Evolutionary conservation across 1,284 basidiomycete genomes (phyloP).

Genomic region (Stereum hirsutum): DNA sequence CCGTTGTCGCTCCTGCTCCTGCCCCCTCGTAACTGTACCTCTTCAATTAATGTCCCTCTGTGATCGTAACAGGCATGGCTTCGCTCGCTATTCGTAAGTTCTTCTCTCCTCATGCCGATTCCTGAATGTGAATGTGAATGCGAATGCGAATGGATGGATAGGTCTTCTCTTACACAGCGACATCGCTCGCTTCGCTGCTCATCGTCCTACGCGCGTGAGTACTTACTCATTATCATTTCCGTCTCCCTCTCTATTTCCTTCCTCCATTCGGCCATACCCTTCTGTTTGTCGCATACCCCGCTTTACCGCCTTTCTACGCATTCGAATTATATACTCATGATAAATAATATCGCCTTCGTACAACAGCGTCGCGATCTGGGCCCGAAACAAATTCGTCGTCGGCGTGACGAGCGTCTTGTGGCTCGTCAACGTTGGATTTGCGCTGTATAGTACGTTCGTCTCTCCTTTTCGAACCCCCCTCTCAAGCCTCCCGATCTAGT

Average conservation of each 20-base stretch:
- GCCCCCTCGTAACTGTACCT: neutral
- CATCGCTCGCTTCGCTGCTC: conserved; percentile 4
- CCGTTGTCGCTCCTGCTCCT: neutral
- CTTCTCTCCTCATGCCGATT: neutral
- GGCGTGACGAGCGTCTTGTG: neutral
- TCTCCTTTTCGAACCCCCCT: conserved; percentile 1
- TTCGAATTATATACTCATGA: too few relatives aligned
- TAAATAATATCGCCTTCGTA: too few relatives aligned
- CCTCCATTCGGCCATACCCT: too few relatives aligned
- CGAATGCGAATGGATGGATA: neutral
- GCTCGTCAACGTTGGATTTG: conserved; percentile 2
- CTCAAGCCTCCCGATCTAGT: too few relatives aligned
- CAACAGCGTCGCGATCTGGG: conserved; percentile 7
- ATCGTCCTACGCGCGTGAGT: conserved; percentile 8
- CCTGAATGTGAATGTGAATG: too few relatives aligned
- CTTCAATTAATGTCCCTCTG: neutral
- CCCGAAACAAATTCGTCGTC: neutral
- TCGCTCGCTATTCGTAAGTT: neutral
- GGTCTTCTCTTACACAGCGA: conserved; percentile 5
- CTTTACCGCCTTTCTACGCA: too few relatives aligned
- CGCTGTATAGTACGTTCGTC: conserved; percentile 4
- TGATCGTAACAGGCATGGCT: neutral
- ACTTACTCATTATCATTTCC: neutral
- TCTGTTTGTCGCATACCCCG: too few relatives aligned
- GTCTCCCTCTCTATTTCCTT: neutral